These are phyloP conservation scores for Lophium mytilinum DNA, from an alignment of 495 filamentous ascomycete genomes.

Conservation along the genomic window DNA sequence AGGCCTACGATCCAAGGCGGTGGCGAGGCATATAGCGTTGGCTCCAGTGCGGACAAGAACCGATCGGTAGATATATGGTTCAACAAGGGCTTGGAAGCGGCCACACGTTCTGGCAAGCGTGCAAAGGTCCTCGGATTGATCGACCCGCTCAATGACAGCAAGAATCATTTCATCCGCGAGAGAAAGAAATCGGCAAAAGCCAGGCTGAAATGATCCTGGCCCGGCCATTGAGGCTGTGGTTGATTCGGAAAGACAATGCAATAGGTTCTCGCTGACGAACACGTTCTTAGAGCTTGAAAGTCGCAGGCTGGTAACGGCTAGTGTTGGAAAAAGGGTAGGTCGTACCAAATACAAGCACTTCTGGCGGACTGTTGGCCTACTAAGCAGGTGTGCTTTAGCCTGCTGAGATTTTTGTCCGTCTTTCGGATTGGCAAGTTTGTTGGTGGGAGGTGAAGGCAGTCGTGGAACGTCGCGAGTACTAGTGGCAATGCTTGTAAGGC, in stretches of 20 bases:
- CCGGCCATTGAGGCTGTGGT: background rate
- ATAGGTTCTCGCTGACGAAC: too few relatives aligned
- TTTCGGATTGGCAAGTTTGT: too few relatives aligned
- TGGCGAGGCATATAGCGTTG: background rate
- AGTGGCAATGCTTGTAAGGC: too few relatives aligned
- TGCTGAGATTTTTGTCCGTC: too few relatives aligned
- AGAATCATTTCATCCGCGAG: conserved; percentile 21
- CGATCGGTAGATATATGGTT: conserved; percentile 16
- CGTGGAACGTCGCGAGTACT: too few relatives aligned
- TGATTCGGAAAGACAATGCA: background rate
- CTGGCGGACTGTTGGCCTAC: too few relatives aligned
- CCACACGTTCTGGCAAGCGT: conserved; percentile 11
- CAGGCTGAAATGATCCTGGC: background rate
- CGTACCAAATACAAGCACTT: too few relatives aligned
- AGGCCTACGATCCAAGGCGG: background rate
- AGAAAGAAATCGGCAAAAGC: background rate
- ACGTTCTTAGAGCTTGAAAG: too few relatives aligned
- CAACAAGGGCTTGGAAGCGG: conserved; percentile 8
- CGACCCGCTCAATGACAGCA: conserved; percentile 16
- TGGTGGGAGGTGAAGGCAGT: too few relatives aligned
- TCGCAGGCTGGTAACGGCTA: too few relatives aligned
- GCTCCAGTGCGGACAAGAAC: conserved; percentile 7
- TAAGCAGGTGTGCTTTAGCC: too few relatives aligned
- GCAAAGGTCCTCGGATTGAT: conserved; percentile 5
- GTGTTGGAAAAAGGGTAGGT: too few relatives aligned